Evolutionary conservation across 2,329 filamentous ascomycete genomes (phyloP), one percentile per base, ranked within the genome.

Genomic region (Neonectria hederae): DNA sequence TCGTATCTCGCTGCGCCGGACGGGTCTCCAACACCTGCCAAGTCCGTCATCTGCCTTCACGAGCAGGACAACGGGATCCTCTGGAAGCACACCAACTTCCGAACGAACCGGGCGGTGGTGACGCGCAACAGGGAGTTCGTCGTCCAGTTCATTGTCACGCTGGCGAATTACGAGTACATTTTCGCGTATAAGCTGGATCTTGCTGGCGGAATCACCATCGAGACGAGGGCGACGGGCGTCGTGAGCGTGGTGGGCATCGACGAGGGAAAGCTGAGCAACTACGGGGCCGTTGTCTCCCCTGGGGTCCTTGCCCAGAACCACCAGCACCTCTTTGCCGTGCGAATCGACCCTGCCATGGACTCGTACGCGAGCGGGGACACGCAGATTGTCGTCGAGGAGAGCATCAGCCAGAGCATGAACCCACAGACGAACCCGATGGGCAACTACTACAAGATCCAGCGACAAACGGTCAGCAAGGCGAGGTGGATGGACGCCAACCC

Each of bases 11-110:
- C 86, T 0, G 81, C 81, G 0, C 75, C 84, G 0, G 81, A 86
- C 38, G 90, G 90, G 1, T 81, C 83, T 5, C 82, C 86, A 0
- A 82, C 78, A 17, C 75, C 81, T 2, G 81, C 84, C 11, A 84
- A 85, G 51, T 88, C 89, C 54, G 88, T 88, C 2, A 80, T 92
- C 42, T 92, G 90, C 66, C 80, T 92, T 2, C 90, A 92, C 71
- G 90, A 92, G 76, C 86, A 91, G 71, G 90, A 92, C 72, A 86
- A 87, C 65, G 90, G 90, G 2, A 89, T 92, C 52, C 82, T 86
- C 22, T 92, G 89, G 89, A 92, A 92, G 74, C 90, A 92, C 78
- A 85, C 89, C 22, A 90, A 92, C 77, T 89, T 83, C 77, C 83
- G 89, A n/a, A 92, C 88, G 0, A 82, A 83, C 10, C 82, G 86